Evolutionary conservation across 2,329 filamentous ascomycete genomes (phyloP), one percentile per base, ranked within the genome.

Genomic region (Plectosphaerella plurivora): DNA sequence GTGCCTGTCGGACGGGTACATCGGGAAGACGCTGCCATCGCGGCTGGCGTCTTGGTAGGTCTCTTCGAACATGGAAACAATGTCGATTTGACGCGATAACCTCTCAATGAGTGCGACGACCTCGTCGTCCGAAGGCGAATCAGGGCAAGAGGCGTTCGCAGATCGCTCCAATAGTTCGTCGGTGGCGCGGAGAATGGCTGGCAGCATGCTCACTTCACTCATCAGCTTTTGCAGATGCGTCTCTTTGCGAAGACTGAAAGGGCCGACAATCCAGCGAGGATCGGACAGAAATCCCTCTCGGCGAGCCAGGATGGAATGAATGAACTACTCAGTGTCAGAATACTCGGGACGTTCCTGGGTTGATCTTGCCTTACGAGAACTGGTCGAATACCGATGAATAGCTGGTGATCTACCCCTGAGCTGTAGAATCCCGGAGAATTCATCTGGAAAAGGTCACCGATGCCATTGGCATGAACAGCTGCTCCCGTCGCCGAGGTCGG

Each of bases 361-460:
- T 4, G 25, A 15, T 3, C 11, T 16, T 33, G 4, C 16, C 67
- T 39, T 59, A 72, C 71, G 28, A 73, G 57, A 6, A 69, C 55
- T 7, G 72, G 69, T n/a, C 72, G 59, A 47, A 70, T 70, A 0
- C 71, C 72, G 1, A 70, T 58, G 48, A 73, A 74, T 0, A 74
- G 57, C 35, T 60, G 62, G 45, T 74, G 70, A 0, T 67, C 56
- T n/a, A 64, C 52, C 1, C 68, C 70, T 2, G 61, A 60, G 4
- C 56, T 55, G 46, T 69, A 73, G 8, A 55, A 56, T 8, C 60
- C 58, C 0, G 70, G 65, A 0, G 58, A 53, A 18, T 63, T 61
- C 2, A 63, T 54, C 49, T 67, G 60, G 46, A 75, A 66, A 9
- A 73, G 51, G 20, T 63, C 57, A 0, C 59, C 61, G 3, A 73